Evolutionary conservation across 179 eudicot species (phyloP), one percentile per base, ranked within the genome.

Genomic region (Spergularia azorica): DNA sequence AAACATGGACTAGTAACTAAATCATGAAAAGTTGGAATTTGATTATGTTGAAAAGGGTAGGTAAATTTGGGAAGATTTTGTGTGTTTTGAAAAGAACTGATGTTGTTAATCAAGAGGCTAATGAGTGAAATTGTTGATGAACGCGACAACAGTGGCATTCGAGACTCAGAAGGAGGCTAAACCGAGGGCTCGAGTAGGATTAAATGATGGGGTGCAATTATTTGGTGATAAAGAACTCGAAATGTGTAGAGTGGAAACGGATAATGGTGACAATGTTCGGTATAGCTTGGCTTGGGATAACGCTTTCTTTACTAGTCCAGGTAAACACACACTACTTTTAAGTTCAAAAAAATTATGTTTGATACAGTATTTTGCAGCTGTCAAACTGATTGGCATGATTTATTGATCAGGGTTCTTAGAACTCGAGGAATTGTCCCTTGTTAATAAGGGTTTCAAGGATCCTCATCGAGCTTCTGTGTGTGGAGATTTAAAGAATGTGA

Each of bases 261-360:
- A 20, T 20, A 16, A 72, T 50, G 2, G 69, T 43, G 60, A 68
- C 76, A 73, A 61, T 64, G 56, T 76, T 15, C 81, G 91, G 32
- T 84, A 83, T 71, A 90, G 95, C 81, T 71, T 89, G 81, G 92
- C 88, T 66, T 90, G 95, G 95, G 91, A 89, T 76, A 79, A 77
- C 57, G 90, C 87, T 20, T 90, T 90, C 71, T 90, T 86, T 77
- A 85, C 86, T 3, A 81, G 83, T 85, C 87, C 90, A 62, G 91
- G 95, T 90, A 56, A 67, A 3, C 32, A 13, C 11, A 58, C 26
- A 32, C n/a, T n/a, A n/a, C n/a, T 4, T 11, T 55, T n/a, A 12
- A 17, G 18, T 14, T 48, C 16, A 6, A 56, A 3, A 32, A 52
- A 14, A 0, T 66, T 12, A 4, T 43, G 46, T 2, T 32, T n/a